phyloP scores from a whole-genome alignment of 768 basidiomycete genomes.

The Mrakia hoshinonis region DNA sequence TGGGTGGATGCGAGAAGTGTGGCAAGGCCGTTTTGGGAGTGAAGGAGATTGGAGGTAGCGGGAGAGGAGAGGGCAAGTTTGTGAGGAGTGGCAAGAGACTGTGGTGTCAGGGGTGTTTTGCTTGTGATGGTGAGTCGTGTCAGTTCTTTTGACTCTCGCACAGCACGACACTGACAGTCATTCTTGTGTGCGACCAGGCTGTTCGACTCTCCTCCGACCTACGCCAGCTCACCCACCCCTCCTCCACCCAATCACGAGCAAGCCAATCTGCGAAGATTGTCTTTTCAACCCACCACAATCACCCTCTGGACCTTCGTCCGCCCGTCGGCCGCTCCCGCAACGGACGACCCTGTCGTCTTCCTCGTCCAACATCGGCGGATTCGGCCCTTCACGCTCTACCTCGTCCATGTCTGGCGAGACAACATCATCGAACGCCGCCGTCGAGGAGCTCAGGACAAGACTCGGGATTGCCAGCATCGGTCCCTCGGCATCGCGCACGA shows the following conservation, averaged over 20 bases:
- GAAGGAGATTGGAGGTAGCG: neutral
- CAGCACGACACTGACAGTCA: neutral
- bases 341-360: neutral
- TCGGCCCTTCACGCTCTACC: neutral
- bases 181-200: neutral
- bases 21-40: neutral
- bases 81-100: constrained; percentile 5
- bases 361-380: neutral
- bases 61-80: neutral
- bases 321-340: neutral
- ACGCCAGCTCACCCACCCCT: neutral
- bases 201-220: neutral
- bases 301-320: neutral
- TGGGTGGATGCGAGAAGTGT: neutral
- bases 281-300: neutral
- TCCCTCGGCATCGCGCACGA: neutral
- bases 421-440: neutral
- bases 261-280: constrained; percentile 8
- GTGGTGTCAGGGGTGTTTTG: constrained; percentile 3
- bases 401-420: neutral
- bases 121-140: neutral
- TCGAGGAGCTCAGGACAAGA: neutral
- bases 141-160: too few species aligned
- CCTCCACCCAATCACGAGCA: constrained; percentile 5
- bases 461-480: neutral